Percentiles rank a stretch among this genome's conserved stretches.
These are phyloP conservation scores for Thyridium curvatum DNA, from an alignment of 2,329 filamentous ascomycete species.

Conservation along the genomic window DNA sequence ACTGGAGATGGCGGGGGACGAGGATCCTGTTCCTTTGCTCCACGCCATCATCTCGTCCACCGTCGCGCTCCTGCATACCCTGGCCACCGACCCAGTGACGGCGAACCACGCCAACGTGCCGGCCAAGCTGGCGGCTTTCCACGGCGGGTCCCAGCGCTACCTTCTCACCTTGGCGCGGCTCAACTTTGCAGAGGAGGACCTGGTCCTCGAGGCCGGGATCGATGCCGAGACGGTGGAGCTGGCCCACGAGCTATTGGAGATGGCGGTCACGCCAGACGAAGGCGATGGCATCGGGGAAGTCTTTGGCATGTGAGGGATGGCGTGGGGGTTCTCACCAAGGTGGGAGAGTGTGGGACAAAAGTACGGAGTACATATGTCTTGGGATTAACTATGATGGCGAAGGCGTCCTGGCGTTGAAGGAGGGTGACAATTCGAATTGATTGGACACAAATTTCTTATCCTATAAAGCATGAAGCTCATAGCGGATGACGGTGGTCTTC, in stretches of 20 bases:
- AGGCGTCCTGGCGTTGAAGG: too few species aligned
- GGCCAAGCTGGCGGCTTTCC: constrained; percentile 62
- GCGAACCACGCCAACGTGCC: constrained; percentile 52
- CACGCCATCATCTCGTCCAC: constrained; percentile 41
- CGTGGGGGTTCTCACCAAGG: too few species aligned
- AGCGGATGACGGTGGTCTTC: too few species aligned
- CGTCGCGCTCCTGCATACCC: constrained; percentile 42
- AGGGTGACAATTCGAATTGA: too few species aligned
- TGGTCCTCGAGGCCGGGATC: constrained; percentile 70
- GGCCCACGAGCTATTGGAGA: constrained; percentile 76
- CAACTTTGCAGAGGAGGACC: constrained; percentile 75
- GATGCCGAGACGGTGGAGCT: constrained; percentile 72
- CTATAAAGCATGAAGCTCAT: too few species aligned
- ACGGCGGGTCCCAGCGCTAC: constrained; percentile 75
- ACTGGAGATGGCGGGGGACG: not conserved
- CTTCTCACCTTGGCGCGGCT: constrained; percentile 73
- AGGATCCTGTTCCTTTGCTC: constrained; percentile 17
- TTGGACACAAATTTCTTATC: too few species aligned
- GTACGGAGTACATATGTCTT: too few species aligned
- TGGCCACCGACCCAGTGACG: constrained; percentile 42
- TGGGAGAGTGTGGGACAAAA: too few species aligned
- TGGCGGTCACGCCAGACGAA: constrained; percentile 71
- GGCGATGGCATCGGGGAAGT: constrained; percentile 34
- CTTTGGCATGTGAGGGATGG: constrained; percentile 19
- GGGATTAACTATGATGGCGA: too few species aligned